Evolutionary conservation across 2,329 filamentous ascomycete genomes (phyloP), one percentile per base, ranked within the genome.

Genomic region (Didymella pinodella): DNA sequence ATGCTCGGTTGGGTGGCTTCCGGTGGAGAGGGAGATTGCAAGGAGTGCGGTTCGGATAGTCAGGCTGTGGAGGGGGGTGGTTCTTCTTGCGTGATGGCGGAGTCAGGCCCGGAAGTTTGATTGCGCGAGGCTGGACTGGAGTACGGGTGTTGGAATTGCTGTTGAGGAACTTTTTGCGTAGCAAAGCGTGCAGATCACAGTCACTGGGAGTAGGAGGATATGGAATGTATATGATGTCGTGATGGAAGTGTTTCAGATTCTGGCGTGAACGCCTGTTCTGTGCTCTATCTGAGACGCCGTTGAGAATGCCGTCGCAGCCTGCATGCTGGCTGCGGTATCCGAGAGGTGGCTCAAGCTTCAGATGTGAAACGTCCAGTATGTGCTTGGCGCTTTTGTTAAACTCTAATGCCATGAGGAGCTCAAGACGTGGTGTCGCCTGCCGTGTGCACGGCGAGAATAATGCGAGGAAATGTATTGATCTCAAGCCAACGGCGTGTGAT

Each of bases 71-170:
- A 8, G 31, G 46, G 22, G 22, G 28, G 32, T 36, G 25, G 54
- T 41, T 32, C 18, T 41, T 34, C 34, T 48, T 41, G 48, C n/a
- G 28, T 14, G 20, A 4, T 25, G 18, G 36, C 49, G 55, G 55
- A 58, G 55, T 58, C 48, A 7, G 2, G 32, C n/a, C 55, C 49
- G 55, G 49, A 53, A 48, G 55, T 58, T 58, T 57, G 48, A 48
- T 36, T 41, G 26, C 18, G 48, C 34, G 20, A 51, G 41, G 38
- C 29, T 44, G 46, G 22, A 16, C 12, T 40, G 31, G 16, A 16
- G n/a, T 38, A 16, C 34, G 5, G 29, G 32, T 22, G 22, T 32
- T 2, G 16, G 46, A 36, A 11, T 28, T 28, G 28, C 7, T 29
- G 28, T 29, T 28, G 31, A 14, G 31, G 31, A 14, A 1, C 14